phyloP scores from a whole-genome alignment of 208 protist species.

The Leptomonas pyrrhocoris region DNA sequence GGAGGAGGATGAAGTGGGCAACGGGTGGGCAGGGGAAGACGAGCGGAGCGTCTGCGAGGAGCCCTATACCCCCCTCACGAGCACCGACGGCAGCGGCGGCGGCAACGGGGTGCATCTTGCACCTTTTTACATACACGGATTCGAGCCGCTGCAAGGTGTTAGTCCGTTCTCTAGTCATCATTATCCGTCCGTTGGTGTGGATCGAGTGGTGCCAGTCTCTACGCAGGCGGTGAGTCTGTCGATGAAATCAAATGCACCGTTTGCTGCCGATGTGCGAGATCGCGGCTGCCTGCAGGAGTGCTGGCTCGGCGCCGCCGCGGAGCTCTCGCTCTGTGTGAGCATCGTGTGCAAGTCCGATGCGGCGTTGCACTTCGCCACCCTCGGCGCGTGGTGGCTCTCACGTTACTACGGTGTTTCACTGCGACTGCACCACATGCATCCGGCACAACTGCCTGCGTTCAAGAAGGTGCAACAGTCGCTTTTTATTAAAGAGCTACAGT shows the following conservation, averaged over 20 bases:
- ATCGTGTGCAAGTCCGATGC: conserved; percentile 39
- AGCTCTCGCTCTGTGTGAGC: conserved; percentile 50
- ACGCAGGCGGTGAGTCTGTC: conserved; percentile 16
- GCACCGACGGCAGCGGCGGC: not conserved
- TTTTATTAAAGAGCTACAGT: conserved; percentile 50
- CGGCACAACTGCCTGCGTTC: conserved; percentile 53
- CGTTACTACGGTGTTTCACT: conserved; percentile 71
- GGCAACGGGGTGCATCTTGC: conserved; percentile 8
- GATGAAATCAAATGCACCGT: conserved; percentile 18
- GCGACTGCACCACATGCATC: conserved; percentile 52
- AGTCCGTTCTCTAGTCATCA: conserved; percentile 22
- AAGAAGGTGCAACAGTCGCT: conserved; percentile 45
- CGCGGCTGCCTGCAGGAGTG: conserved; percentile 33
- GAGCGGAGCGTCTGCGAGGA: conserved; percentile 5
- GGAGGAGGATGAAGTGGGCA: conserved; percentile 29
- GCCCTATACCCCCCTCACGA: not conserved
- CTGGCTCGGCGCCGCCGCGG: conserved; percentile 24
- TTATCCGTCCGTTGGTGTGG: conserved; percentile 39
- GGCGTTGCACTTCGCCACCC: conserved; percentile 33
- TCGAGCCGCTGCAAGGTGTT: conserved; percentile 9
- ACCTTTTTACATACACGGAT: conserved; percentile 29
- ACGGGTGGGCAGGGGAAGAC: conserved; percentile 19
- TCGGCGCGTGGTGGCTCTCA: conserved; percentile 74
- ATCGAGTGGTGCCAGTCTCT: conserved; percentile 13
- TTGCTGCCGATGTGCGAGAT: conserved; percentile 11